Evolutionary conservation across 176 grass and related monocot species (phyloP), one percentile per base, ranked within the genome.

Genomic region (Aegilops tauschii): DNA sequence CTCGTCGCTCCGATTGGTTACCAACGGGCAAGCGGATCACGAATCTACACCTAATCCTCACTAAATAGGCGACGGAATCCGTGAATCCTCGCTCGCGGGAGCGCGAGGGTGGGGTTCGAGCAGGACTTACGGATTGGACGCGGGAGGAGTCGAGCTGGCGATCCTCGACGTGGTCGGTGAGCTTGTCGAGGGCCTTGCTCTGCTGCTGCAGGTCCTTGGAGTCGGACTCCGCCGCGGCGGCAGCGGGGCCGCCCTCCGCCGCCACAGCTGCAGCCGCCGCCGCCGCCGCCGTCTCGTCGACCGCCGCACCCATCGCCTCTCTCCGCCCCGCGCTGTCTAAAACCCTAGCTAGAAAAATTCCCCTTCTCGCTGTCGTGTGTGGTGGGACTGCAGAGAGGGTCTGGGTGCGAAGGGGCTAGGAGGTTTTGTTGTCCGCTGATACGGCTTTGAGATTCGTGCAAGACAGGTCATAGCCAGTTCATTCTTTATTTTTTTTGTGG

Each of bases 141-240:
- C 97, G 92, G 81, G 88, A 95, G 73, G 94, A 96, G 73, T 99
- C 97, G 85, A 99, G 97, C 82, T 99, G 97, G 77, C 97, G 97
- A 37, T 99, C 97, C 72, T 98, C 96, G 71, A 95, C 97, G 16
- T 88, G 97, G 82, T 99, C 97, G 62, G 97, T 99, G 82, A 99
- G 94, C 90, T 99, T 99, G 90, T 99, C 97, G 29, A 99, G 92
- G 63, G 97, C 97, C 88, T 99, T 99, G 88, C 97, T 99, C 90
- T 99, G 97, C 89, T 99, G 94, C 88, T 96, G 97, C 74, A 92
- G 77, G 65, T 92, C 90, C 94, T 93, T 96, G 40, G 94, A 96
- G 78, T 92, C 69, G 12, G 50, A 84, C 13, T 89, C 84, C 69
- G 69, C 91, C 84, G 67, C 69, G 29, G 87, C 13, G 20, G 30